These are phyloP conservation scores for Cryptococcus depauperatus DNA, from an alignment of 1,284 basidiomycete genomes.

Conservation along the genomic window DNA sequence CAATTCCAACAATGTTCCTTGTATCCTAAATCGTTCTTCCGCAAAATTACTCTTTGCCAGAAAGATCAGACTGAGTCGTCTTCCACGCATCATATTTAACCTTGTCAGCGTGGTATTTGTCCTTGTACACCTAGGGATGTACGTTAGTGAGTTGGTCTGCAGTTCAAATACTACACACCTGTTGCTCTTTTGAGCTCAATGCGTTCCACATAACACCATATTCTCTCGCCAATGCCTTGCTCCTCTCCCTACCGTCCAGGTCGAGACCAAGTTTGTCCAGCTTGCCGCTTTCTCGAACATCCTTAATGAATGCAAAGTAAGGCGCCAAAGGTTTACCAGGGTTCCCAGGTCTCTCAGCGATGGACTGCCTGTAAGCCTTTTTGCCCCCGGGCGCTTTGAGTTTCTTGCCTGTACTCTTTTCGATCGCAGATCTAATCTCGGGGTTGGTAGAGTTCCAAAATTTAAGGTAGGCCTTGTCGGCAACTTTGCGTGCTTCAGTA, in stretches of 20 bases:
- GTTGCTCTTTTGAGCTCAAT: constrained; percentile 24
- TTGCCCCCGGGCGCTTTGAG: constrained; percentile 23
- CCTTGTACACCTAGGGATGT: constrained; percentile 20
- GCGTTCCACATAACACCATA: constrained; percentile 27
- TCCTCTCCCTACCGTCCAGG: constrained; percentile 1
- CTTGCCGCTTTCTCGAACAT: constrained; percentile 6
- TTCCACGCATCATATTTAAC: constrained; percentile 20
- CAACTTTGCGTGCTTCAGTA: constrained; percentile 5
- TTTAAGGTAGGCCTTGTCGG: constrained; percentile 18
- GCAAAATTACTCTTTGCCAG: too few species aligned
- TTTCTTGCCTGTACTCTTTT: constrained; percentile 21
- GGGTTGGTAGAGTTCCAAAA: constrained; percentile 22
- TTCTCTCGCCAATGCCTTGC: constrained; percentile 13
- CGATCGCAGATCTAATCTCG: constrained; percentile 19
- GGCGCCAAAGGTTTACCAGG: constrained; percentile 24
- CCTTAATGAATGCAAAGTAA: constrained; percentile 23
- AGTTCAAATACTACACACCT: constrained; percentile 18
- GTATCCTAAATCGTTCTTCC: too few species aligned
- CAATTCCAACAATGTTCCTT: too few species aligned
- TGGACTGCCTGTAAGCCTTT: constrained; percentile 9
- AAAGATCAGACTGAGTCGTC: constrained; percentile 13
- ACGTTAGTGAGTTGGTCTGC: background rate
- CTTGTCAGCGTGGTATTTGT: constrained; percentile 12
- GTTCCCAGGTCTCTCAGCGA: constrained; percentile 18
- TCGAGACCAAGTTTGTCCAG: constrained; percentile 5